Conservation (phyloP, 192 early-diverging fungal species). For the Podila minutissima region DNA sequence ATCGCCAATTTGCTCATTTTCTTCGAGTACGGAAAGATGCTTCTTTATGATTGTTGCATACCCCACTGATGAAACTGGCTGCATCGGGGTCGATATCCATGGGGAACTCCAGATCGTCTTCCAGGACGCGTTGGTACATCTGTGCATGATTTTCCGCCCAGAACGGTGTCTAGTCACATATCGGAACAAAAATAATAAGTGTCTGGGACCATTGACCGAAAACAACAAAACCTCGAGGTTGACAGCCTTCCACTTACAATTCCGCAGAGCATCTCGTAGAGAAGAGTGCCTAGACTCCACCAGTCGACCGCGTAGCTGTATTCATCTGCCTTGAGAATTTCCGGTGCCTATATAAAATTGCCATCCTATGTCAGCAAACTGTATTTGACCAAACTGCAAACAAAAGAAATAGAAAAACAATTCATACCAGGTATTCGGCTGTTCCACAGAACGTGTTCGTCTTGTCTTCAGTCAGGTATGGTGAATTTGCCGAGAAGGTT, state of each 20-base stretch:
- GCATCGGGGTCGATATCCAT: constrained; percentile 53
- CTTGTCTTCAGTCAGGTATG: constrained; percentile 39
- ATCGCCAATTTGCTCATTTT: background rate
- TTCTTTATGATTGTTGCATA: constrained; percentile 14
- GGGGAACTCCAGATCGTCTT: constrained; percentile 63
- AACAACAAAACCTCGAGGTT: background rate
- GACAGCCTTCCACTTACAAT: constrained; percentile 30
- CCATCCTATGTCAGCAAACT: background rate
- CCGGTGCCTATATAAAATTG: constrained; percentile 72
- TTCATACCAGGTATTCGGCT: constrained; percentile 71
- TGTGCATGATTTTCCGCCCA: constrained; percentile 65
- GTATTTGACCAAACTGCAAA: background rate
- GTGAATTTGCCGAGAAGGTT: constrained; percentile 22
- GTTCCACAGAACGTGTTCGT: constrained; percentile 83
- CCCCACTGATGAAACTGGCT: constrained; percentile 55
- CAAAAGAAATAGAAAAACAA: background rate
- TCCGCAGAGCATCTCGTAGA: constrained; percentile 93
- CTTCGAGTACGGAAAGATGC: too few species aligned
- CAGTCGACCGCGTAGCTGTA: constrained; percentile 87
- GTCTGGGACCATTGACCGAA: background rate
- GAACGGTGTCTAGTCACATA: constrained; percentile 56
- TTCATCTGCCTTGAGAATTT: constrained; percentile 64
- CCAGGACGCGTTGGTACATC: constrained; percentile 68
- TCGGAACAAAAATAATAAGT: background rate
- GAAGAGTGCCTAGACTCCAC: constrained; percentile 93